A percentile compares a stretch with the other conserved stretches of the same genome.
These are phyloP conservation scores for Coniochaeta sp. DNA, from an alignment of 2,329 filamentous ascomycete genomes.

Conservation along the genomic window DNA sequence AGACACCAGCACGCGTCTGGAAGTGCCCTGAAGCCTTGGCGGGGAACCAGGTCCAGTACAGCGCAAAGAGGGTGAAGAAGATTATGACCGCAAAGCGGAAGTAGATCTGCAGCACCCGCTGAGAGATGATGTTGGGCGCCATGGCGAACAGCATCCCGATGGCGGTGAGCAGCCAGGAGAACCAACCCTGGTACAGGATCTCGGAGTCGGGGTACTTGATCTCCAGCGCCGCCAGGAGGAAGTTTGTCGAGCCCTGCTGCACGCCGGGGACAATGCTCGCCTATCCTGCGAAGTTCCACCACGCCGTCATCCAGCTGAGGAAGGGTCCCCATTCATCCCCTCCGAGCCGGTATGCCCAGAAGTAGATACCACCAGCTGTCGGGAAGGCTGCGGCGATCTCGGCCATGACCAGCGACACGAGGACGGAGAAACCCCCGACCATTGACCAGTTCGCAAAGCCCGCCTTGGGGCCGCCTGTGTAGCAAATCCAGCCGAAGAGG, in stretches of 20 bases:
- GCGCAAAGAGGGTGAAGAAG: constrained; percentile 24
- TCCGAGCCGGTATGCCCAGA: constrained; percentile 27
- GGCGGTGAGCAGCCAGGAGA: constrained; percentile 25
- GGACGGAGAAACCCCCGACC: constrained; percentile 24
- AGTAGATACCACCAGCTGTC: constrained; percentile 29
- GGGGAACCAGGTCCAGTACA: constrained; percentile 32
- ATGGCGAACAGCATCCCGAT: constrained; percentile 27
- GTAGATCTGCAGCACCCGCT: constrained; percentile 23
- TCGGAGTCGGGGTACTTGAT: constrained; percentile 25
- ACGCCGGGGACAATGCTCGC: constrained; percentile 28
- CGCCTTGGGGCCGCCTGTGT: constrained; percentile 26
- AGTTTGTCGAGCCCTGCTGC: constrained; percentile 29
- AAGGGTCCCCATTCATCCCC: constrained; percentile 27
- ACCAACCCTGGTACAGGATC: constrained; percentile 26
- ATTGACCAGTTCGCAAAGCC: constrained; percentile 31
- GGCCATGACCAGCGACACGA: constrained; percentile 27
- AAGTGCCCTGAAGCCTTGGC: constrained; percentile 24
- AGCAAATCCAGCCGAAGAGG: constrained; percentile 29
- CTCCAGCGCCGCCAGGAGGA: constrained; percentile 28
- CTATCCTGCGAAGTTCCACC: constrained; percentile 31
- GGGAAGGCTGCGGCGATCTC: constrained; percentile 28
- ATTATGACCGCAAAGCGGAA: constrained; percentile 28
- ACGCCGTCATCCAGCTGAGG: constrained; percentile 30
- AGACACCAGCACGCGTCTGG: constrained; percentile 21
- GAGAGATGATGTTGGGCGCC: constrained; percentile 25